phyloP scores from a whole-genome alignment of 345 rosid species.

The Salix exigua region DNA sequence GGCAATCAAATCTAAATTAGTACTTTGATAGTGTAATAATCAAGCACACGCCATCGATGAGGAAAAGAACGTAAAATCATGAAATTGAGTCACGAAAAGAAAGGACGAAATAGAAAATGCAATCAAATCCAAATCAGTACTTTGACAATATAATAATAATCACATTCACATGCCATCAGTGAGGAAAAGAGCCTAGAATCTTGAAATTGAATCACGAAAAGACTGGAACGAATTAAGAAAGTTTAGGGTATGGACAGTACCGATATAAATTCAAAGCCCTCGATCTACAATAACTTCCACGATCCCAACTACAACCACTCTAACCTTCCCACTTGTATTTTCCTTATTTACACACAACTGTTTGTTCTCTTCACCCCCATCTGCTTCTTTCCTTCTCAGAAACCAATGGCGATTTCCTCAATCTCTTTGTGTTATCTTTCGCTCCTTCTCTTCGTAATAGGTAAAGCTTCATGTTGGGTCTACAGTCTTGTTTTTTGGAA shows the following conservation, averaged over 20 bases:
- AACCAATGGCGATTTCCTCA: constrained; percentile 15
- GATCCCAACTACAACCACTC: constrained; percentile 15
- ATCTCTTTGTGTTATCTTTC: constrained; percentile 10
- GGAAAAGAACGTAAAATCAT: not conserved
- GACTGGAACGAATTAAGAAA: constrained; percentile 6
- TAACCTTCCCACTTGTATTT: constrained; percentile 1
- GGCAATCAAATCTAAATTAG: not conserved
- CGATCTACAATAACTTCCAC: constrained; percentile 12
- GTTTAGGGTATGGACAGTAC: not conserved
- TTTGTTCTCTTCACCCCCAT: not conserved
- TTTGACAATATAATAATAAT: not conserved
- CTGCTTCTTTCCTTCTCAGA: not conserved
- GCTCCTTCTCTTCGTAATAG: constrained; percentile 24
- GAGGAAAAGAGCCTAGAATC: not conserved
- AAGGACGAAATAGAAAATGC: not conserved
- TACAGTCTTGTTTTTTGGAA: not conserved
- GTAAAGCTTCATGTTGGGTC: constrained; percentile 2
- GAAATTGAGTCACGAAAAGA: not conserved
- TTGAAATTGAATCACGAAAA: constrained; percentile 24
- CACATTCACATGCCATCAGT: too few relatives aligned
- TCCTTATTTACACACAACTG: not conserved
- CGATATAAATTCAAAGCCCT: not conserved
- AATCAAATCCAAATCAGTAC: not conserved
- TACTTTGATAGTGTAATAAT: too few relatives aligned
- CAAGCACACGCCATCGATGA: not conserved